Evolutionary conservation across 2,329 filamentous ascomycete species (phyloP).

Genomic region (Ophiocordyceps robertsii): DNA sequence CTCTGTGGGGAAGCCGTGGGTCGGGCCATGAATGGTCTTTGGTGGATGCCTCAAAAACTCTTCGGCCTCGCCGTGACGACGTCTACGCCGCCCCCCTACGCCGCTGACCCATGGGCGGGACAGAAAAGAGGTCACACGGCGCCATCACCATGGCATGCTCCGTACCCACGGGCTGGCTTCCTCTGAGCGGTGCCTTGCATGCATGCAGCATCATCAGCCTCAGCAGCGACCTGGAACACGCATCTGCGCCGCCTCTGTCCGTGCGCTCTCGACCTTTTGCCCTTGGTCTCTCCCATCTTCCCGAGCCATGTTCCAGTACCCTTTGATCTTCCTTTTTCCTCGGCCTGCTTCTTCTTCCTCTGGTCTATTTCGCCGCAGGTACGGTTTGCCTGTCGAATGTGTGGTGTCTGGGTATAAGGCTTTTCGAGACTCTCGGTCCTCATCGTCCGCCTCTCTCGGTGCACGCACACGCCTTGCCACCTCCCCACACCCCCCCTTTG

Average conservation of each 20-base stretch:
- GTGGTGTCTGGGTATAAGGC: neutral
- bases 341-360: neutral
- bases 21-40: no score
- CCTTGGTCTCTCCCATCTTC: neutral
- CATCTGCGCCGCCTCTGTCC: neutral
- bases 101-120: no score
- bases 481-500: no score
- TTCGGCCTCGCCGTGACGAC: no score
- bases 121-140: neutral
- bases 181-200: neutral
- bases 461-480: no score
- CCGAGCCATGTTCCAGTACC: no score
- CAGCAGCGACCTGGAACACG: neutral
- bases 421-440: neutral
- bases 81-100: no score
- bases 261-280: neutral
- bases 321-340: neutral
- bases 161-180: neutral
- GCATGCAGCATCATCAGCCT: neutral
- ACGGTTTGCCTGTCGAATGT: constrained; percentile 1
- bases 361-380: constrained; percentile 4
- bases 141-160: neutral
- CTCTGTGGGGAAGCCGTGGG: no score
- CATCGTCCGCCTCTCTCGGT: no score
- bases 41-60: no score